Evolutionary conservation across 495 filamentous ascomycete species (phyloP), one percentile per base, ranked within the genome.

Genomic region (Hyaloscypha hepaticicola): DNA sequence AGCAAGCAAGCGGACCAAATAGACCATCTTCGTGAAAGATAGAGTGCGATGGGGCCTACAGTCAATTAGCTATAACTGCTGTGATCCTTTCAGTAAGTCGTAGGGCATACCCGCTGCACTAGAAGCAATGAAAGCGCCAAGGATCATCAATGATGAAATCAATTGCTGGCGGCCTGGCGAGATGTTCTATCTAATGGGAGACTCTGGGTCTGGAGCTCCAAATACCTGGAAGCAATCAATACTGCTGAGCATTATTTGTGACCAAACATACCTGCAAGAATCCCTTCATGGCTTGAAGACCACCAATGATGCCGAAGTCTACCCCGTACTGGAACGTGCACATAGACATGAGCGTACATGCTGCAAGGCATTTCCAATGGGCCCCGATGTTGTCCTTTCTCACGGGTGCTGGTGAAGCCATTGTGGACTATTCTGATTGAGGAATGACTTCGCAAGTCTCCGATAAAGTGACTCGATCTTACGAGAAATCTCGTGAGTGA

Each of bases 241-340:
- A 8, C 9, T 55, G 55, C 55, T 67, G 16, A 25, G n/a, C 70
- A 31, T 29, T 33, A 0, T 25, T 60, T 38, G 24, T 60, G 81
- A 79, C 73, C 81, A 1, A 33, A 66, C 53, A 21, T 27, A 67
- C 64, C 38, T 48, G 4, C 29, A 87, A 73, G 70, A 87, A 88
- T n/a, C 84, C 83, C 34, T 77, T 61, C 85, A 87, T 87, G 60
- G 84, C 85, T 66, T 87, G 85, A 19, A 87, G 74, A 61, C 84
- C 83, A 11, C 83, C 84, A 55, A 87, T 83, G 57, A 86, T 74
- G 16, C 83, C 84, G 68, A 86, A 87, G 63, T 88, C 85, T 52
- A 87, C 70, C 11, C 85, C 84, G 77, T 87, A 88, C 69, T 87
- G 85, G 67, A 88, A 88, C 0, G 84, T 82, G 51, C 71, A 79